Conservation (phyloP, 2,329 filamentous ascomycete genomes). For the Helotiales sp. region DNA sequence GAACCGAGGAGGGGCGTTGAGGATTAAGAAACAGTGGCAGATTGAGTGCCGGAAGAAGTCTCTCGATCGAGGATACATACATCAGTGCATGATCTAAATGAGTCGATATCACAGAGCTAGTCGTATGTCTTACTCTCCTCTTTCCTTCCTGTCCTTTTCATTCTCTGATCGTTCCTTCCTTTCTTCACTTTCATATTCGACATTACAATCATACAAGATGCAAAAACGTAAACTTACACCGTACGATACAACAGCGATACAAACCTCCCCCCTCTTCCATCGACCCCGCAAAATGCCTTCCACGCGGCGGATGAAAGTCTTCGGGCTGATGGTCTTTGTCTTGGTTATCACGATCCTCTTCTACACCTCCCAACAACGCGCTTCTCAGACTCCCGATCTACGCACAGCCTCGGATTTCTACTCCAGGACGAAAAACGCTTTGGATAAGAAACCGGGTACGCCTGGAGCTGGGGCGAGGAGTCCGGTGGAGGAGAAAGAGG, state of each 20-base stretch:
- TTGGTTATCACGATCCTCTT: slow-evolving; percentile 70
- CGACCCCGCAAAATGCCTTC: slow-evolving; percentile 58
- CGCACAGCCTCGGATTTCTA: slow-evolving; percentile 57
- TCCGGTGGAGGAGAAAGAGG: background rate
- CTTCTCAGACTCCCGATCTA: slow-evolving; percentile 43
- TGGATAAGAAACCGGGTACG: slow-evolving; percentile 36
- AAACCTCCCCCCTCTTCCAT: slow-evolving; percentile 23
- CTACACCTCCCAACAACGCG: slow-evolving; percentile 63
- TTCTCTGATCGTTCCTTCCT: background rate
- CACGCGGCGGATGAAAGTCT: slow-evolving; percentile 66
- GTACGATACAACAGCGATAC: slow-evolving; percentile 10
- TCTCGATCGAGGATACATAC: background rate
- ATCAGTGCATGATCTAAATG: too few relatives aligned
- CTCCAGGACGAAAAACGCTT: slow-evolving; percentile 56
- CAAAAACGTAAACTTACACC: background rate
- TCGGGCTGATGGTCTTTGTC: slow-evolving; percentile 64
- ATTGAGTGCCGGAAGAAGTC: background rate
- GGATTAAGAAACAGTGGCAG: background rate
- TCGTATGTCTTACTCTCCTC: background rate
- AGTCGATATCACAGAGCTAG: background rate
- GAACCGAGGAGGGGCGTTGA: background rate
- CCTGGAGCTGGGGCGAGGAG: background rate
- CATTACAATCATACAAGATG: too few relatives aligned
- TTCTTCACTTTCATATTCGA: background rate
- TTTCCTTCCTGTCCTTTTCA: too few relatives aligned